phyloP scores from a whole-genome alignment of 768 basidiomycete genomes.

The Macrolepiota fuliginosa region DNA sequence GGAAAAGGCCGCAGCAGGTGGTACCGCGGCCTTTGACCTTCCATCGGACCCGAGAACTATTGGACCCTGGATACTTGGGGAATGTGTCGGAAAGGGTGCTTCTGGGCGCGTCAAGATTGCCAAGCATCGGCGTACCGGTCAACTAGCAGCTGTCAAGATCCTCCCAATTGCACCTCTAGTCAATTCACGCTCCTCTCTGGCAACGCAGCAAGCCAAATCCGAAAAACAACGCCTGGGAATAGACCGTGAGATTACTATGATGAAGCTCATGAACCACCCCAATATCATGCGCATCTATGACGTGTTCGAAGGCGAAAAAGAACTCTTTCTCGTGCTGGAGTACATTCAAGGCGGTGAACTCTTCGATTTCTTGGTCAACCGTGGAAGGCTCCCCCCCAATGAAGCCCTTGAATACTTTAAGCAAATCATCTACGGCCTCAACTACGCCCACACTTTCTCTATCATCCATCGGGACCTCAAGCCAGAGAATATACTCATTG shows the following conservation, averaged over 20 bases:
- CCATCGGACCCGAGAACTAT: slow-evolving; percentile 83
- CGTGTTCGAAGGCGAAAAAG: slow-evolving; percentile 89
- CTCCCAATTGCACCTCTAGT: slow-evolving; percentile 80
- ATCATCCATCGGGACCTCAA: slow-evolving; percentile 98
- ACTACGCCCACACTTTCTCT: slow-evolving; percentile 96
- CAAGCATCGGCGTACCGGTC: slow-evolving; percentile 78
- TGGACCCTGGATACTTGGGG: slow-evolving; percentile 91
- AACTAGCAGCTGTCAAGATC: slow-evolving; percentile 96
- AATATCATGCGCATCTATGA: slow-evolving; percentile 96
- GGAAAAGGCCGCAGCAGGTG: slow-evolving; percentile 81
- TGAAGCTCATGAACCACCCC: slow-evolving; percentile 99
- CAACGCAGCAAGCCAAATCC: slow-evolving; percentile 64
- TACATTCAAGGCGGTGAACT: slow-evolving; percentile 96
- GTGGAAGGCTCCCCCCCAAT: slow-evolving; percentile 71
- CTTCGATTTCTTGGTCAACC: slow-evolving; percentile 93
- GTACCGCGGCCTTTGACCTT: slow-evolving; percentile 69
- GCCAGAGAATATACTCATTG: slow-evolving; percentile 94
- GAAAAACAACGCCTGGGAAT: slow-evolving; percentile 85
- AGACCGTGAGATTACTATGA: slow-evolving; percentile 95
- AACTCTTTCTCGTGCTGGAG: slow-evolving; percentile 91
- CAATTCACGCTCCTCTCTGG: slow-evolving; percentile 66
- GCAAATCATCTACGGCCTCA: slow-evolving; percentile 92
- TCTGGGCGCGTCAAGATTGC: slow-evolving; percentile 95
- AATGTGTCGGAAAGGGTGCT: slow-evolving; percentile 92
- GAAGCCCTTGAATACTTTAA: slow-evolving; percentile 93